Conservation (phyloP, 2,329 filamentous ascomycete species). For the Diaporthe citriasiana region DNA sequence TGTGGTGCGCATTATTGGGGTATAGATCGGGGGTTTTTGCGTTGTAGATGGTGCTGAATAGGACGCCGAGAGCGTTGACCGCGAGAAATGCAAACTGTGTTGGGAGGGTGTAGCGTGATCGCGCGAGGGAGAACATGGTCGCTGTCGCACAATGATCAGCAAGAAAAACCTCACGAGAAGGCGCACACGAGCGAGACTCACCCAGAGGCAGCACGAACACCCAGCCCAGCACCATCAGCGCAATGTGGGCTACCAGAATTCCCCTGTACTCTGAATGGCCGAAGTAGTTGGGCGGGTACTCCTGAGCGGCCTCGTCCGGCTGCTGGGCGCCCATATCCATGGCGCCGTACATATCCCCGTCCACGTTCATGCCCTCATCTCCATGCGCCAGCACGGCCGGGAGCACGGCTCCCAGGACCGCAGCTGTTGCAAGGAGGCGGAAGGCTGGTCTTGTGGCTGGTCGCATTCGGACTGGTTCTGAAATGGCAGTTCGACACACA, state of each 20-base stretch:
- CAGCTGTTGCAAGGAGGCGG: slow-evolving; percentile 48
- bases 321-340: slow-evolving; percentile 48
- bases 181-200: slow-evolving; percentile 54
- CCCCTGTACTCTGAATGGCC: slow-evolving; percentile 54
- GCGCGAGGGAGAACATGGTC: slow-evolving; percentile 87
- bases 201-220: slow-evolving; percentile 77
- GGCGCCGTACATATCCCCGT: slow-evolving; percentile 51
- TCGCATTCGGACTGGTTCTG: slow-evolving; percentile 44
- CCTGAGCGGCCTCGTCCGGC: slow-evolving; percentile 45
- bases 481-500: background rate
- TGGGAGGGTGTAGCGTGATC: slow-evolving; percentile 79
- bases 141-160: slow-evolving; percentile 62
- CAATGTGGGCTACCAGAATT: slow-evolving; percentile 70
- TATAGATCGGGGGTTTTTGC: slow-evolving; percentile 87
- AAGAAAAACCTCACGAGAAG: no score
- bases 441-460: slow-evolving; percentile 45
- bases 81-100: slow-evolving; percentile 78
- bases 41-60: slow-evolving; percentile 81
- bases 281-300: slow-evolving; percentile 56
- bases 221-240: slow-evolving; percentile 78
- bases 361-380: slow-evolving; percentile 50
- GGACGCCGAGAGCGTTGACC: slow-evolving; percentile 73
- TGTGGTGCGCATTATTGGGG: slow-evolving; percentile 88
- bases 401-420: slow-evolving; percentile 49
- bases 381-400: slow-evolving; percentile 52